These are phyloP conservation scores for Hyaloscypha variabilis DNA, from an alignment of 495 filamentous ascomycete species.

Conservation along the genomic window DNA sequence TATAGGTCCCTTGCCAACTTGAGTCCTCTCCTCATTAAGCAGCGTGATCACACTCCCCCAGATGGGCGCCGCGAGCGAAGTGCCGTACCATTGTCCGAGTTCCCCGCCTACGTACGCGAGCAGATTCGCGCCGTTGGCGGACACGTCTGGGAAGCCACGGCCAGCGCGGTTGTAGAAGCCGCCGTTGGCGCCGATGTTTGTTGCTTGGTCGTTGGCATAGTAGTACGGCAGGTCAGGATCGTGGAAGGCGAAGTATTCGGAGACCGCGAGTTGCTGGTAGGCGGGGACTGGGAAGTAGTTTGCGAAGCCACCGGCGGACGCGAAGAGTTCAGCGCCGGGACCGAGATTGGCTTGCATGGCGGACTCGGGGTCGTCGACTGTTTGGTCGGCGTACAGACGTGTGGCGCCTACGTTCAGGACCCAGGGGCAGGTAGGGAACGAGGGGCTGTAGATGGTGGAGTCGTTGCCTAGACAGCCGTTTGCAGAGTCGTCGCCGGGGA, in stretches of 20 bases:
- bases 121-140: conserved; percentile 37
- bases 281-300: conserved; percentile 45
- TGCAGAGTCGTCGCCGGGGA: conserved; percentile 37
- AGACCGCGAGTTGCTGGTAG: conserved; percentile 39
- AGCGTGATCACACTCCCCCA: conserved; percentile 50
- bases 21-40: conserved; percentile 49
- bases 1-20: conserved; percentile 48
- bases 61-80: conserved; percentile 38
- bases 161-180: conserved; percentile 42
- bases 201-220: conserved; percentile 33
- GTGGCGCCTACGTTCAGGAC: conserved; percentile 52
- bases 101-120: conserved; percentile 36
- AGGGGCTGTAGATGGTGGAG: conserved; percentile 39
- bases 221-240: conserved; percentile 39
- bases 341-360: conserved; percentile 33
- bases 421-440: conserved; percentile 49
- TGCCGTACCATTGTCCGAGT: conserved; percentile 35
- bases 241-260: conserved; percentile 30
- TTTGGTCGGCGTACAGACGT: conserved; percentile 35
- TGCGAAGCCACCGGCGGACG: conserved; percentile 50
- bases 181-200: conserved; percentile 28
- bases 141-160: conserved; percentile 41
- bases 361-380: conserved; percentile 38
- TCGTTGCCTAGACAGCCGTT: conserved; percentile 25
- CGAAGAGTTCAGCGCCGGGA: conserved; percentile 28